Percentiles rank a stretch among this genome's conserved stretches.
phyloP scores from a whole-genome alignment of 192 early-diverging fungal species.

The Entrophospora sp. region DNA sequence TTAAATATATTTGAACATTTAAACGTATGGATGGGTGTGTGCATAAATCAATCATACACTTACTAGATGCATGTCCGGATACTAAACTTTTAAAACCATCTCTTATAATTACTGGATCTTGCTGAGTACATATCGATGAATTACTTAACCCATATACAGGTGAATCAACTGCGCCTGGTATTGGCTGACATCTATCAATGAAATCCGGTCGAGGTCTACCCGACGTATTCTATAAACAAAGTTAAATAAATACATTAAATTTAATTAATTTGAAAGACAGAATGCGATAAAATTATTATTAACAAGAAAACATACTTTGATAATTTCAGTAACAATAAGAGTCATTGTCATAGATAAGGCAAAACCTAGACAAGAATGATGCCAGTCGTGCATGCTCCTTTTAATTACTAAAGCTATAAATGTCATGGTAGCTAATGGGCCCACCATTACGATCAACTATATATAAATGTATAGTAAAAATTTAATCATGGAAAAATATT shows the following conservation, averaged over 20 bases:
- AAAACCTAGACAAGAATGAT: conserved; percentile 33
- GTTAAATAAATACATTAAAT: not conserved
- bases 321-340: conserved; percentile 37
- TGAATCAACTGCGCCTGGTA: conserved; percentile 16
- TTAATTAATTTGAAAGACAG: not conserved
- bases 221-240: conserved; percentile 29
- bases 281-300: too few relatives aligned
- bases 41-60: conserved; percentile 1
- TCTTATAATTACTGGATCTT: conserved; percentile 37
- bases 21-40: not conserved
- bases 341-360: conserved; percentile 33
- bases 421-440: conserved; percentile 28
- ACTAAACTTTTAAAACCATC: conserved; percentile 85
- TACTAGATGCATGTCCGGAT: conserved; percentile 77
- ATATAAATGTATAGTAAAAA: conserved; percentile 4
- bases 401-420: conserved; percentile 18
- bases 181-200: conserved; percentile 37
- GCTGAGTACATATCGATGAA: conserved; percentile 48
- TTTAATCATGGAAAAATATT: not conserved
- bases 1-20: too few relatives aligned
- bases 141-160: conserved; percentile 50
- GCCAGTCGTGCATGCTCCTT: conserved; percentile 29
- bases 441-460: conserved; percentile 27
- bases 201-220: conserved; percentile 47
- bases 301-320: conserved; percentile 33